Base-by-base conservation (phyloP, 2,329 filamentous ascomycete genomes). In the Lomentospora prolificans region DNA sequence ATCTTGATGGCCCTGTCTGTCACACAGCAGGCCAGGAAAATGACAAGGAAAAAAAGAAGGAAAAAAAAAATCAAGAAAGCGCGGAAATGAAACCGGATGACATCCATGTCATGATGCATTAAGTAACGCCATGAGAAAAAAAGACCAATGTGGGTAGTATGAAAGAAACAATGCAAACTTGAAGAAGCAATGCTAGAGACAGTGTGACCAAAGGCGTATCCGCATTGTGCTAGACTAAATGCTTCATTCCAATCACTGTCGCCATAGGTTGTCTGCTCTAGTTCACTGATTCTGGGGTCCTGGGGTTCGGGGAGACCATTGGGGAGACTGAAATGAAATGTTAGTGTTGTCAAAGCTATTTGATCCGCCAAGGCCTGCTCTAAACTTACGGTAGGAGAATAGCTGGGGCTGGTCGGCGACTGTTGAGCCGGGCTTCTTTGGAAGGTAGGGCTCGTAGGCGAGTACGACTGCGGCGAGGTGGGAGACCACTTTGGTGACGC, bases 401-500 rank as follows among this genome's bases (percentile, higher is more conserved):
- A 87, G 65, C 80, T 80, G 61, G 88, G 80, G 68, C 87, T 88
- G 19, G 81, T 84, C 22, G 85, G 84, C 33, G 82, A 85, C 62
- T 75, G 71, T 61, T 78, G 74, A 57, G 77, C 70, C 55, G 75
- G 75, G 60, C 75, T 76, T 58, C 75, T 74, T 62, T 77, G 73
- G 77, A 81, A 84, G 58, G 74, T 75, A 28, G 82, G 82, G 62
- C 81, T 84, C 46, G 81, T 84, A 4, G 82, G 81, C 51, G 81
- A 84, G 70, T 85, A 85, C 2, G 76, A 74, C 58, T 77, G 75
- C 10, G 80, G 80, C 41, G 87, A 90, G 5, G 86, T 88, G 2
- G 89, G 87, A 57, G 87, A 90, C 74, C 88, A 91, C 24, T 78
- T 81, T n/a, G 86, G 87, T 52, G 86, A 89, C 3, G 84, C 84